A percentile compares a stretch with the other conserved stretches of the same genome.
Evolutionary conservation across 768 basidiomycete genomes (phyloP).

Genomic region (Tulasnella sp.): DNA sequence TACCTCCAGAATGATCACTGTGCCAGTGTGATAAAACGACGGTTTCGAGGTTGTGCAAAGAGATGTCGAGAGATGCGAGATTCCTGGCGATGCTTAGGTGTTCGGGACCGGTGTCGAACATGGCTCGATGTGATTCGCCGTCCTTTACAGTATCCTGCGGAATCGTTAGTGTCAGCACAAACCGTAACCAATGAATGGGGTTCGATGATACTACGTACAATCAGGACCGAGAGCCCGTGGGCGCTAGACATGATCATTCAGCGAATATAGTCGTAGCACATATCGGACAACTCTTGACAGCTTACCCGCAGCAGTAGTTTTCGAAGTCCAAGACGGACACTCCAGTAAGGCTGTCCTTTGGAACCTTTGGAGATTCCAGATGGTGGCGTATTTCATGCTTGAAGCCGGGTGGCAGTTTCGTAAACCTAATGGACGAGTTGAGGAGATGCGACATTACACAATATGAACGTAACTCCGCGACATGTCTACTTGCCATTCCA

Average conservation of each 20-base stretch:
- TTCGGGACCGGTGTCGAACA: conserved; percentile 83
- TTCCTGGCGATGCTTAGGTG: conserved; percentile 64
- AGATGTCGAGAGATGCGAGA: conserved; percentile 44
- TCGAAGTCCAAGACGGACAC: conserved; percentile 63
- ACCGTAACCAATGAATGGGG: neutral
- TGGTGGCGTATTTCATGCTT: conserved; percentile 59
- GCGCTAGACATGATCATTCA: conserved; percentile 36
- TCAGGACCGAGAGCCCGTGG: conserved; percentile 72
- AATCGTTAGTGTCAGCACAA: neutral
- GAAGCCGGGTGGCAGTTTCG: conserved; percentile 67
- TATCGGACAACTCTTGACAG: conserved; percentile 26
- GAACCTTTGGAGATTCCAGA: conserved; percentile 38
- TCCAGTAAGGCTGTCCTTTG: conserved; percentile 35
- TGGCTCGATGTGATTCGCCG: conserved; percentile 37
- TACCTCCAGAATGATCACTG: conserved; percentile 60
- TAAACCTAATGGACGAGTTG: conserved; percentile 44
- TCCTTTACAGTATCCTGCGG: conserved; percentile 49
- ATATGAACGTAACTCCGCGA: neutral
- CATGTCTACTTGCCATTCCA: conserved; percentile 52
- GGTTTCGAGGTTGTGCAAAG: conserved; percentile 43
- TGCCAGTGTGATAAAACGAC: conserved; percentile 71
- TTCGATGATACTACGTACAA: conserved; percentile 36
- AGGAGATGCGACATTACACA: neutral
- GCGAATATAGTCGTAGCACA: neutral
- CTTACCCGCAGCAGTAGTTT: conserved; percentile 42